Percentiles rank a stretch among this genome's conserved stretches.
phyloP scores from a whole-genome alignment of 768 basidiomycete species.

The Gloeopeniophorella convolvens region DNA sequence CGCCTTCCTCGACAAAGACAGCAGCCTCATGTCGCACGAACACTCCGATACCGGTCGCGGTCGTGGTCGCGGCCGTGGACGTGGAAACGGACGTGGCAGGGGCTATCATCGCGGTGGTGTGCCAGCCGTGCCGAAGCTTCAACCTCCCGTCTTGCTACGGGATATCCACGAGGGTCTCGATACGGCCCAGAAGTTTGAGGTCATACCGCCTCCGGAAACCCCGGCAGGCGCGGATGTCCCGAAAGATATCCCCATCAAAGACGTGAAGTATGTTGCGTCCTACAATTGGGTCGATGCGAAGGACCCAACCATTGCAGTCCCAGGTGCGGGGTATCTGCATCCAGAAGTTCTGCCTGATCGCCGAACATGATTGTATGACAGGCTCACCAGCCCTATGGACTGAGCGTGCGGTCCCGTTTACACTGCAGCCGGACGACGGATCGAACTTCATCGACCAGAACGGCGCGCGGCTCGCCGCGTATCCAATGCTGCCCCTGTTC shows the following conservation, averaged over 20 bases:
- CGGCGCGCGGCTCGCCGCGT: constrained; percentile 35
- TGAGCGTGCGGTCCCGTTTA: constrained; percentile 41
- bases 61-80: too few relatives aligned
- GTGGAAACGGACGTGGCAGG: too few relatives aligned
- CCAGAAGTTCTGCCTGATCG: background rate
- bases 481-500: constrained; percentile 48
- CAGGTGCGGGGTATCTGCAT: constrained; percentile 20
- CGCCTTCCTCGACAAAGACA: too few relatives aligned
- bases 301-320: constrained; percentile 27
- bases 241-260: constrained; percentile 7
- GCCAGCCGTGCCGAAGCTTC: too few relatives aligned
- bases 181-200: constrained; percentile 6
- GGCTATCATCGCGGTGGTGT: too few relatives aligned
- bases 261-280: constrained; percentile 27
- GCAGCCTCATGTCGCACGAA: too few relatives aligned
- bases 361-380: constrained; percentile 21
- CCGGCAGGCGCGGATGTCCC: background rate
- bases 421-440: constrained; percentile 49
- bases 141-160: too few relatives aligned
- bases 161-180: constrained; percentile 12
- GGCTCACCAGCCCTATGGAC: constrained; percentile 58
- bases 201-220: background rate
- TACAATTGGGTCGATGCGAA: constrained; percentile 26
- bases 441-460: constrained; percentile 51
- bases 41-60: too few relatives aligned